Evolutionary conservation across 805 yeast genomes (phyloP).

Genomic region (Ogataea minuta): DNA sequence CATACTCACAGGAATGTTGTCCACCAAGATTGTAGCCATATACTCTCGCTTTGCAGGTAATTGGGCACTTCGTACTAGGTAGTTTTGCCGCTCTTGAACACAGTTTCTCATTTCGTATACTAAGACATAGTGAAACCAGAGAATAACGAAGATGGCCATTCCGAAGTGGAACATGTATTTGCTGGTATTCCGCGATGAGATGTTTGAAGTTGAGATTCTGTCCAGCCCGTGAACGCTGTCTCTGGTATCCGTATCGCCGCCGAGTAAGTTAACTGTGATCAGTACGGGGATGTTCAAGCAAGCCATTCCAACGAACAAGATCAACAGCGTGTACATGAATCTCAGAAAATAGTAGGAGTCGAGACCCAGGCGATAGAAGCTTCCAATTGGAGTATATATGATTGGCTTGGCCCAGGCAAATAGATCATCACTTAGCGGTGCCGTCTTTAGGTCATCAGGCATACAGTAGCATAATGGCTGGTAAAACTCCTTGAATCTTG

Average conservation of each 20-base stretch:
- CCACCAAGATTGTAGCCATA: conserved; percentile 37
- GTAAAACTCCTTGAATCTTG: conserved; percentile 42
- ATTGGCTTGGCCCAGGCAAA: conserved; percentile 55
- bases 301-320: conserved; percentile 53
- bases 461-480: conserved; percentile 52
- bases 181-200: conserved; percentile 49
- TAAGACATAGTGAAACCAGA: conserved; percentile 55
- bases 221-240: conserved; percentile 52
- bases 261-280: conserved; percentile 59
- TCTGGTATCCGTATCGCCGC: conserved; percentile 27
- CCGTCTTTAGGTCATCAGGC: conserved; percentile 39
- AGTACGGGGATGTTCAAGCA: conserved; percentile 55
- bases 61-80: conserved; percentile 32
- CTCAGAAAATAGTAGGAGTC: conserved; percentile 76
- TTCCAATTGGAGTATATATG: conserved; percentile 37
- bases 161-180: conserved; percentile 62
- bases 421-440: conserved; percentile 40
- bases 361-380: conserved; percentile 54
- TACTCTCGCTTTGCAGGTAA: conserved; percentile 19
- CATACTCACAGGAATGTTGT: conserved; percentile 43
- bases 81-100: conserved; percentile 46
- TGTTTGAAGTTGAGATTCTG: conserved; percentile 65
- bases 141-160: conserved; percentile 52
- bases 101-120: conserved; percentile 53
- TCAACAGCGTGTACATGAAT: conserved; percentile 49